These are phyloP conservation scores for Rusavskia elegans DNA, from an alignment of 495 filamentous ascomycete species.

Conservation along the genomic window DNA sequence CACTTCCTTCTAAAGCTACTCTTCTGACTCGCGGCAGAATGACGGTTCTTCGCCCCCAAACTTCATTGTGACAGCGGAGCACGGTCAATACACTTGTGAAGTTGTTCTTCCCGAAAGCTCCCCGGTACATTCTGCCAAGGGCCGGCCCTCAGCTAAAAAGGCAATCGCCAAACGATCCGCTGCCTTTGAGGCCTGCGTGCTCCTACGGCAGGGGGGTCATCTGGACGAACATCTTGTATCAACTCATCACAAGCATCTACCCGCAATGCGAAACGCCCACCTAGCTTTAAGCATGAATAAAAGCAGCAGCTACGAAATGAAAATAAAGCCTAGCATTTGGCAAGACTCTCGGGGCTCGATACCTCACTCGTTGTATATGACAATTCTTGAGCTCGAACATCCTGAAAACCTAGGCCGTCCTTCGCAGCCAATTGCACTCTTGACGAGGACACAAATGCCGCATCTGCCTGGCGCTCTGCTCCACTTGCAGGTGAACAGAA, in stretches of 20 bases:
- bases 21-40: conserved; percentile 26
- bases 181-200: conserved; percentile 70
- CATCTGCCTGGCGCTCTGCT: conserved; percentile 52
- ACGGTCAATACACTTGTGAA: conserved; percentile 60
- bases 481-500: conserved; percentile 44
- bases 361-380: conserved; percentile 45
- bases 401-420: conserved; percentile 40
- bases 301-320: conserved; percentile 57
- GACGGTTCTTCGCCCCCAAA: conserved; percentile 38
- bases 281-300: conserved; percentile 69
- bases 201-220: conserved; percentile 47
- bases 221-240: conserved; percentile 62
- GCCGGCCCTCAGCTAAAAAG: conserved; percentile 45
- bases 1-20: background rate
- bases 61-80: conserved; percentile 42
- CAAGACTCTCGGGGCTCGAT: conserved; percentile 28
- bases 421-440: conserved; percentile 50
- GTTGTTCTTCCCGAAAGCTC: conserved; percentile 65
- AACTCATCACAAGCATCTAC: conserved; percentile 54
- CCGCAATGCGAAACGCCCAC: conserved; percentile 79
- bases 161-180: conserved; percentile 74
- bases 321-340: conserved; percentile 69
- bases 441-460: conserved; percentile 53
- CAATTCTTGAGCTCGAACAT: conserved; percentile 42
- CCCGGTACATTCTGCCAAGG: conserved; percentile 50